Base-by-base conservation (phyloP, 176 grass and related monocot genomes). In the Lolium multiflorum region DNA sequence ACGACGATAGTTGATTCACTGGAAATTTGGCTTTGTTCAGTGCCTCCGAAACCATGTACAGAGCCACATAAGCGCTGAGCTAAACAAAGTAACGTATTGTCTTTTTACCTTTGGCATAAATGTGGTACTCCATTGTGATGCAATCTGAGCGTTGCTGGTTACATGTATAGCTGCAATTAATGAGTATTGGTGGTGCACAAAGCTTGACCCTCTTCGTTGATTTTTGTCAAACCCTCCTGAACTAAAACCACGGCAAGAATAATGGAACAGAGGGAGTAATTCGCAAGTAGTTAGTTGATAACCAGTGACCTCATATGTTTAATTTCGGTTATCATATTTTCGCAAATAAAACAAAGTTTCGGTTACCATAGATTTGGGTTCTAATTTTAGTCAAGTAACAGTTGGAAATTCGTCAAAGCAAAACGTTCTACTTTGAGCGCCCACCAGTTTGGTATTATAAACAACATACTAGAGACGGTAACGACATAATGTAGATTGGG, bases 71-170 rank as follows among this genome's bases (percentile, higher is more conserved):
- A 51, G 51, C 1, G 22, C 4, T 18, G 35, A 17, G 37, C 13
- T 82, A 77, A 24, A n/a, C 2, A 22, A 51, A 52, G 41, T 62
- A 43, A 0, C 1, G 11, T 0, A 22, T 7, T 61, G 38, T 71
- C 43, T 79, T n/a, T n/a, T n/a, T 73, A 57, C 3, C 17, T 74
- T 50, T 64, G 44, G 35, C 21, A 73, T 83, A 65, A 57, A 77
- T 82, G 22, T 0, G 16, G 7, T 71, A 46, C 22, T 66, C 17
- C 57, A 55, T 51, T 44, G 21, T 65, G 62, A 70, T 25, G 39
- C 41, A 64, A 39, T 24, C 2, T 0, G 28, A 44, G 50, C 15
- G 81, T 75, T 85, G 51, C 25, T 8, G 25, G 5, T 16, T 51
- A 46, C 11, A 20, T 43, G 39, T 46, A 26, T n/a, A 28, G 21